phyloP scores from a whole-genome alignment of 352 stramenopile species.

The Elongisporangium undulatum region DNA sequence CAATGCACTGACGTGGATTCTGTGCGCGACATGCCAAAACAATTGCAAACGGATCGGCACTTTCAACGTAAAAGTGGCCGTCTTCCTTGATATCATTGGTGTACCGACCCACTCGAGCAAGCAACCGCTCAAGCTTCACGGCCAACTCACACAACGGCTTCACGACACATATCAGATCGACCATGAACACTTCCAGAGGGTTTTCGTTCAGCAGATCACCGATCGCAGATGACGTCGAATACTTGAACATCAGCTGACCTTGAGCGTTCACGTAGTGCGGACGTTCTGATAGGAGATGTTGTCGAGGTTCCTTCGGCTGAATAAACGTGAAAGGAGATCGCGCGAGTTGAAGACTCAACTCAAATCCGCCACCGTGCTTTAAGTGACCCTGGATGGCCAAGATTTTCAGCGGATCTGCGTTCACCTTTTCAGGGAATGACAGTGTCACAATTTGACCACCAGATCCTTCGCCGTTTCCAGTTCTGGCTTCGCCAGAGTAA shows the following conservation, averaged over 20 bases:
- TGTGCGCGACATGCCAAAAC: constrained; percentile 67
- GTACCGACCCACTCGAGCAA: constrained; percentile 58
- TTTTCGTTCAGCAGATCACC: constrained; percentile 80
- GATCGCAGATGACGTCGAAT: constrained; percentile 57
- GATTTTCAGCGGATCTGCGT: constrained; percentile 76
- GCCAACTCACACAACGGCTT: constrained; percentile 82
- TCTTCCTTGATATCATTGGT: constrained; percentile 68
- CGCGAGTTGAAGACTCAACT: constrained; percentile 68
- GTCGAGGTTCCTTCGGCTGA: constrained; percentile 45
- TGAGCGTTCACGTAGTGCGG: constrained; percentile 71
- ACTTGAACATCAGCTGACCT: constrained; percentile 80
- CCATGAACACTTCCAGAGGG: constrained; percentile 83
- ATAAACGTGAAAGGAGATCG: constrained; percentile 70
- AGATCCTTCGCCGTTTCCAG: constrained; percentile 40
- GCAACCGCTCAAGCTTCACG: constrained; percentile 76
- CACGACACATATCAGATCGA: constrained; percentile 83
- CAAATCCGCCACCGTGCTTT: constrained; percentile 71
- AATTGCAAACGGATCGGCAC: constrained; percentile 79
- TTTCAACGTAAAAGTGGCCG: constrained; percentile 82
- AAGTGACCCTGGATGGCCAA: constrained; percentile 76
- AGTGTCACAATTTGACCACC: constrained; percentile 83
- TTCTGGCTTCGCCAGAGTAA: constrained; percentile 76
- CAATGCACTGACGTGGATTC: constrained; percentile 69
- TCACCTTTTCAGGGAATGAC: constrained; percentile 84
- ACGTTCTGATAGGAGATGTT: constrained; percentile 53